phyloP scores from a whole-genome alignment of 208 protist species.

The Acanthamoeba sp. region DNA sequence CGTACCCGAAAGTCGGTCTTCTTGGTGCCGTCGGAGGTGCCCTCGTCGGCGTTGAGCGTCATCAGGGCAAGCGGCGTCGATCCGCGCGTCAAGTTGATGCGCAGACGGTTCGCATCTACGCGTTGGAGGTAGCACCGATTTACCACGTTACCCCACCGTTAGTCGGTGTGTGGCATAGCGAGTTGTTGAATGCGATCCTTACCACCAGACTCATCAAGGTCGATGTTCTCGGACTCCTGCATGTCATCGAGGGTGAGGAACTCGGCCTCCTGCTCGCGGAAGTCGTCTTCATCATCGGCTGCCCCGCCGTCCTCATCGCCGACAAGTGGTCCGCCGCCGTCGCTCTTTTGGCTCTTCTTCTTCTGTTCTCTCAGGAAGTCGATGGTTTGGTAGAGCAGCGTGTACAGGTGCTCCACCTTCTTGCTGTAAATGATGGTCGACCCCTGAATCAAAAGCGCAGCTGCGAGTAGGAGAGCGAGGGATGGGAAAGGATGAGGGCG shows the following conservation, averaged over 20 bases:
- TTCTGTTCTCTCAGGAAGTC: slow-evolving; percentile 84
- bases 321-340: not conserved
- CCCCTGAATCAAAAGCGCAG: slow-evolving; percentile 89
- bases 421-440: slow-evolving; percentile 88
- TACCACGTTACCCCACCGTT: no score
- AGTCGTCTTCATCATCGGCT: slow-evolving; percentile 49
- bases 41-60: slow-evolving; percentile 49
- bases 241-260: slow-evolving; percentile 86
- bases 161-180: no score
- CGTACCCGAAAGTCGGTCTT: slow-evolving; percentile 59
- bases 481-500: no score
- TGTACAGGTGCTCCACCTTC: slow-evolving; percentile 90
- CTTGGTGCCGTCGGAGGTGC: slow-evolving; percentile 40
- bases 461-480: slow-evolving; percentile 27
- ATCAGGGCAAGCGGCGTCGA: slow-evolving; percentile 41
- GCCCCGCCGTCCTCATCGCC: slow-evolving; percentile 72
- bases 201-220: slow-evolving; percentile 68
- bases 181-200: not conserved
- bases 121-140: no score
- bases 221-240: slow-evolving; percentile 73
- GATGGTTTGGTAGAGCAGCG: slow-evolving; percentile 85
- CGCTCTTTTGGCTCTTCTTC: slow-evolving; percentile 68
- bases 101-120: not conserved
- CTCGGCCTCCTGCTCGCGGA: slow-evolving; percentile 79
- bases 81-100: not conserved